phyloP scores from a whole-genome alignment of 257 asterid species.

The Solanum paucissectum region DNA sequence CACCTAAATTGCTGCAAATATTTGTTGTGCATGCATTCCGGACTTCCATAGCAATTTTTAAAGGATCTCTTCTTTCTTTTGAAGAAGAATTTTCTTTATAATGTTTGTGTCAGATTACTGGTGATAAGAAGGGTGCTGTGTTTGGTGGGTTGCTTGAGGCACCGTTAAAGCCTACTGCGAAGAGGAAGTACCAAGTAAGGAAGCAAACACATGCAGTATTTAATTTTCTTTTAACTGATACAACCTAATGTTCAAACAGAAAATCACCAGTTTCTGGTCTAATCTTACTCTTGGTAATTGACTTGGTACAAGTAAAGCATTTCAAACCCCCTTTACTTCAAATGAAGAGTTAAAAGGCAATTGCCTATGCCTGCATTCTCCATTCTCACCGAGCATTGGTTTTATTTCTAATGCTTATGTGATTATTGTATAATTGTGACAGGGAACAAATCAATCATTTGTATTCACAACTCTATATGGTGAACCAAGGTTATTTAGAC shows the following conservation, averaged over 20 bases:
- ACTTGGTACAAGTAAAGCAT: not conserved
- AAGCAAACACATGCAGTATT: not conserved
- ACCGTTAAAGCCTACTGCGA: conserved; percentile 75
- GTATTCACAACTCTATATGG: conserved; percentile 90
- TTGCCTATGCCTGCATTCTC: not conserved
- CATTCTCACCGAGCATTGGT: not conserved
- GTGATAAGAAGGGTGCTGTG: conserved; percentile 87
- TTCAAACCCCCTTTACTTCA: not conserved
- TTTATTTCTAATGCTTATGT: not conserved
- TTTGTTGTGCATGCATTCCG: not conserved
- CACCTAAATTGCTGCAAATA: not conserved
- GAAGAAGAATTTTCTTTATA: not conserved
- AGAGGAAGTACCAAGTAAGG: conserved; percentile 82
- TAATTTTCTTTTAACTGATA: not conserved
- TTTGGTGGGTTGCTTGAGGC: conserved; percentile 95
- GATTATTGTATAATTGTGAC: conserved; percentile 7
- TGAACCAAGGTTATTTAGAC: conserved; percentile 83
- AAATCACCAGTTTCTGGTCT: not conserved
- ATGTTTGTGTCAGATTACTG: conserved; percentile 51
- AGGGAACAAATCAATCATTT: conserved; percentile 87
- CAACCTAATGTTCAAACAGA: not conserved
- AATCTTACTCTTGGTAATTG: not conserved
- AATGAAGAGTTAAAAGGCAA: not conserved
- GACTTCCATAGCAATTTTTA: not conserved
- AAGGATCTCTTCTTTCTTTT: not conserved